phyloP scores from a whole-genome alignment of 371 early-diverging fungal genomes.

The Mortierella sp. region DNA sequence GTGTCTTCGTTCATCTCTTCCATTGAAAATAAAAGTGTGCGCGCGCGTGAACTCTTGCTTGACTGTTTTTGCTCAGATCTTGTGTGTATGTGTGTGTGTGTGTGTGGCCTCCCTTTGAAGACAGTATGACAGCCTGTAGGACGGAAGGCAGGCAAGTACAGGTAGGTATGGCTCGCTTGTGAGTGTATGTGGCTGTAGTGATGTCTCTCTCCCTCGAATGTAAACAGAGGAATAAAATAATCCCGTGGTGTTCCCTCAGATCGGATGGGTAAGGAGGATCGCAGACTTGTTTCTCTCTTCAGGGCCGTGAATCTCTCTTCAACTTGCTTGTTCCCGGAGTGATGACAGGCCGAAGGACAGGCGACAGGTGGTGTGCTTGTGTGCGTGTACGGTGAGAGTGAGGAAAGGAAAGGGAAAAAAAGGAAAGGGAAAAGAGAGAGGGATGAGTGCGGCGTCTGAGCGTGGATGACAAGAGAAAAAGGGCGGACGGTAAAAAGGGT shows the following conservation, averaged over 20 bases:
- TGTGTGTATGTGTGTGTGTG: background rate
- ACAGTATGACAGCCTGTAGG: background rate
- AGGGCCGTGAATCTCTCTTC: background rate
- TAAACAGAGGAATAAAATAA: background rate
- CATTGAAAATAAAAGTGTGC: background rate
- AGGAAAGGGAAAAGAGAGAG: background rate
- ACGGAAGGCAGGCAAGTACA: background rate
- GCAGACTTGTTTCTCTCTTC: background rate
- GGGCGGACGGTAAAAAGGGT: no score
- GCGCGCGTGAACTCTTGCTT: background rate
- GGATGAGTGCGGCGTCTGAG: no score
- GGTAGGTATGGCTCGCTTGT: background rate
- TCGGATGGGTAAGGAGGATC: background rate
- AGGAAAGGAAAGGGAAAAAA: no score
- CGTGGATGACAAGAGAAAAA: background rate
- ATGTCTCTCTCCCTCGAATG: background rate
- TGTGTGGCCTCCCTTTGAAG: background rate
- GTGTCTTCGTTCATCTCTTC: conserved; percentile 3
- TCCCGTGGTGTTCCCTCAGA: background rate
- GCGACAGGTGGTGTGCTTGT: background rate
- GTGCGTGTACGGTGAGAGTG: background rate
- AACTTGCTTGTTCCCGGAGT: background rate
- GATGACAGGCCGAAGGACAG: background rate
- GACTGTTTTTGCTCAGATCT: background rate
- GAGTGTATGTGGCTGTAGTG: background rate